Evolutionary conservation across 495 filamentous ascomycete species (phyloP).

Genomic region (Lepraria neglecta): DNA sequence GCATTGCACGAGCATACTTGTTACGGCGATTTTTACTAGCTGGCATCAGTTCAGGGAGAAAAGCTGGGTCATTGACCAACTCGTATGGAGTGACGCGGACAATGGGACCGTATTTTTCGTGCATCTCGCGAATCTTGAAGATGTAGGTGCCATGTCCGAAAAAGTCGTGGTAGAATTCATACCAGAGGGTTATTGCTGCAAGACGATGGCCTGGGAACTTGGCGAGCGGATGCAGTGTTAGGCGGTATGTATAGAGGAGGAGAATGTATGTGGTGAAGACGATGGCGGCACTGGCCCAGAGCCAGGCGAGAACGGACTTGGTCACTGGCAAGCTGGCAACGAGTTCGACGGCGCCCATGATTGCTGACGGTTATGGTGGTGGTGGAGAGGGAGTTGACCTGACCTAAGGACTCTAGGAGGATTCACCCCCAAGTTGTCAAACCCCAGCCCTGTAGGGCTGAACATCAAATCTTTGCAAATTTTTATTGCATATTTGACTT

Average conservation of each 20-base stretch:
- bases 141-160: slow-evolving; percentile 16
- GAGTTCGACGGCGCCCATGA: no score
- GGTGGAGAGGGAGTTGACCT: no score
- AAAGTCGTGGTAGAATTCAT: slow-evolving; percentile 31
- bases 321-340: no score
- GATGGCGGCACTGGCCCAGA: no score
- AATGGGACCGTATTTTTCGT: slow-evolving; percentile 24
- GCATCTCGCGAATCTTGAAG: slow-evolving; percentile 23
- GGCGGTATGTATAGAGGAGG: slow-evolving; percentile 27
- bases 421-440: no score
- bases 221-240: slow-evolving; percentile 31
- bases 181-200: slow-evolving; percentile 31
- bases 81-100: slow-evolving; percentile 27
- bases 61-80: slow-evolving; percentile 27
- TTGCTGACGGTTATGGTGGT: no score
- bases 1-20: slow-evolving; percentile 11
- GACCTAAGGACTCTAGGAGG: no score
- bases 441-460: no score
- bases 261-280: background rate
- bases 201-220: slow-evolving; percentile 34
- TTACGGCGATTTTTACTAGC: slow-evolving; percentile 7
- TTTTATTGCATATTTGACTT: no score
- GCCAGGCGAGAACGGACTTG: no score
- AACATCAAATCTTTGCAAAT: no score
- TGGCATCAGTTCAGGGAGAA: slow-evolving; percentile 20